Evolutionary conservation across 1,284 basidiomycete species (phyloP), one percentile per base, ranked within the genome.

Genomic region (Cutaneotrichosporon mucoides): DNA sequence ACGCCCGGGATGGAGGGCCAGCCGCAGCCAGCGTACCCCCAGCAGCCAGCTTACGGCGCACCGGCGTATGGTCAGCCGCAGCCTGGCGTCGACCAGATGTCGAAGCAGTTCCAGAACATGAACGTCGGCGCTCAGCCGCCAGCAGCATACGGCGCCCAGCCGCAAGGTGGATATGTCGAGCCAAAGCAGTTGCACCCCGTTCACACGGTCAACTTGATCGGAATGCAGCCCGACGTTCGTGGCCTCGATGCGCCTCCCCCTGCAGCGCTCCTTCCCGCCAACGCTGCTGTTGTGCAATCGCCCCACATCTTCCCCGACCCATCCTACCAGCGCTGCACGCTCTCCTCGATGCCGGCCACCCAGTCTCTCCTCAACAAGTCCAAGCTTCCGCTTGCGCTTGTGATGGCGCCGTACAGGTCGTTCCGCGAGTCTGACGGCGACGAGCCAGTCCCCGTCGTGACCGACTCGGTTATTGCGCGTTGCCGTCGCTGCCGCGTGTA

Each of bases 401-500:
- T 99, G 61, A 83, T 98, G 68, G 92, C 92, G 0, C 96, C 96
- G 0, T 95, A 98, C 79, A 87, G 94, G 46, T 88, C 89, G 1
- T 79, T 92, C 62, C 80, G 82, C 59, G 77, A 80, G 44, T 73
- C 71, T 8, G 82, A 82, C 51, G 69, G 76, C 64, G 73, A 73
- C 68, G 85, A 86, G 53, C 82, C 85, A 0, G 92, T 97, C 11
- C 92, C 93, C 10, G 84, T 97, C 41, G 86, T 97, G 2, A 85
- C 89, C 1, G 96, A 99, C 76, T 92, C 90, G 0, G 90, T 99
- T 50, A 99, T 99, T 70, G 95, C 96, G 49, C 89, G 96, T 48
- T 99, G 96, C 80, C 85, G 96, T 64, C 86, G 95, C 43, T 99
- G 96, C 83, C 85, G 96, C 71, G 92, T 92, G 46, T 99, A 99